A percentile compares a stretch with the other conserved stretches of the same genome.
phyloP scores from a whole-genome alignment of 164 flowering plant species.

The Warburgia ugandensis region DNA sequence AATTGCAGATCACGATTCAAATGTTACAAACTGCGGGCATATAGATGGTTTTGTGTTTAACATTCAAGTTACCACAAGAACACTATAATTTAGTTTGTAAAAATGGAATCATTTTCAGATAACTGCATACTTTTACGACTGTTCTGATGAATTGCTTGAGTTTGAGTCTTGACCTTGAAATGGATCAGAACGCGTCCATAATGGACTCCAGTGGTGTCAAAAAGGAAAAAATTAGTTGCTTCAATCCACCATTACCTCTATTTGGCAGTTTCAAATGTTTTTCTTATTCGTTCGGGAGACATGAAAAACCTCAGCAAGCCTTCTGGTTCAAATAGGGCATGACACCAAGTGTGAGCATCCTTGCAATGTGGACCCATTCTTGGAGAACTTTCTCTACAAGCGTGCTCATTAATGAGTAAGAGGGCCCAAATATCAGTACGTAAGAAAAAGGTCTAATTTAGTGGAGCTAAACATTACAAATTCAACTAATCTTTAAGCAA shows the following conservation, averaged over 20 bases:
- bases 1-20: not conserved
- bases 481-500: slow-evolving; percentile 41
- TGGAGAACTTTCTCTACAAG: slow-evolving; percentile 52
- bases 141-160: too few relatives aligned
- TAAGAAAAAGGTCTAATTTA: too few relatives aligned
- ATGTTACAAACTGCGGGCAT: not conserved
- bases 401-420: slow-evolving; percentile 23
- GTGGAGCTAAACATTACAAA: not conserved
- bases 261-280: too few relatives aligned
- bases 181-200: slow-evolving; percentile 74
- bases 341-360: slow-evolving; percentile 64
- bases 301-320: slow-evolving; percentile 56
- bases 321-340: slow-evolving; percentile 74
- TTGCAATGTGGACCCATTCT: slow-evolving; percentile 38
- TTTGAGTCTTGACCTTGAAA: slow-evolving; percentile 40
- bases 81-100: too few relatives aligned
- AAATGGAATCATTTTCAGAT: too few relatives aligned
- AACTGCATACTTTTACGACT: too few relatives aligned
- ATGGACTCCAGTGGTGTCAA: slow-evolving; percentile 70
- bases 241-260: not conserved
- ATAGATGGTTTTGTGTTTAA: too few relatives aligned
- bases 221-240: slow-evolving; percentile 17
- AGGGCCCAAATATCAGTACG: not conserved
- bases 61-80: too few relatives aligned
- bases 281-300: not conserved